Conservation (phyloP, 352 stramenopile species). For the Phytophthora palmivora region DNA sequence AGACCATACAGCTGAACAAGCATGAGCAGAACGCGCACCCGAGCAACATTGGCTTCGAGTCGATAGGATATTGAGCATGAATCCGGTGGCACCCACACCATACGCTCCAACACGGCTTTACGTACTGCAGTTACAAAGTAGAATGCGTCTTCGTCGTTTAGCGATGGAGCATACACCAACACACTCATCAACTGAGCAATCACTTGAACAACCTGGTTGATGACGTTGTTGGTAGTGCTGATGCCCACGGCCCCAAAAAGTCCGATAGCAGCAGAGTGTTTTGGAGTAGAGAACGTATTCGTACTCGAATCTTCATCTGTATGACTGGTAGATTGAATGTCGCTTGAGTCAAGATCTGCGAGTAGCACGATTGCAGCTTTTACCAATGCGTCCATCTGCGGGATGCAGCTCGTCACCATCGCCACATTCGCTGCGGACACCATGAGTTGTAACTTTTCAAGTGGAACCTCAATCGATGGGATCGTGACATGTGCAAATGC, state of each 20-base stretch:
- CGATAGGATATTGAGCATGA: constrained; percentile 20
- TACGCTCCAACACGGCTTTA: constrained; percentile 72
- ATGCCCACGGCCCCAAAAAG: constrained; percentile 20
- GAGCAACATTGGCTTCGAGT: constrained; percentile 26
- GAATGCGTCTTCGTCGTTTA: constrained; percentile 84
- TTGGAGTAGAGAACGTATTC: constrained; percentile 1
- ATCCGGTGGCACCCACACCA: constrained; percentile 24
- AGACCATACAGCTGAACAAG: constrained; percentile 65
- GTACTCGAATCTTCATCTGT: constrained; percentile 3
- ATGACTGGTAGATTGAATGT: constrained; percentile 2
- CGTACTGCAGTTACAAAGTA: constrained; percentile 85
- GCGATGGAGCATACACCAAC: constrained; percentile 78
- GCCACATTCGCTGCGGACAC: constrained; percentile 71
- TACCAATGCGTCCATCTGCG: constrained; percentile 88
- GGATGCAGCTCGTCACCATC: constrained; percentile 74
- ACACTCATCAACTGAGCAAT: constrained; percentile 65
- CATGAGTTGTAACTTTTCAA: constrained; percentile 72
- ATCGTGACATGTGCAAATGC: constrained; percentile 92
- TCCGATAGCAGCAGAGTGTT: constrained; percentile 3
- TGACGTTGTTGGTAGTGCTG: constrained; percentile 2
- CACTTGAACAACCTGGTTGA: constrained; percentile 38
- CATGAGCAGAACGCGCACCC: constrained; percentile 51
- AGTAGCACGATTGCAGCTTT: constrained; percentile 84
- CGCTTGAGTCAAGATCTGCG: constrained; percentile 60
- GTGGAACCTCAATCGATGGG: constrained; percentile 65